Conservation (phyloP, 345 rosid genomes). For the Pugionium dolabratum region DNA sequence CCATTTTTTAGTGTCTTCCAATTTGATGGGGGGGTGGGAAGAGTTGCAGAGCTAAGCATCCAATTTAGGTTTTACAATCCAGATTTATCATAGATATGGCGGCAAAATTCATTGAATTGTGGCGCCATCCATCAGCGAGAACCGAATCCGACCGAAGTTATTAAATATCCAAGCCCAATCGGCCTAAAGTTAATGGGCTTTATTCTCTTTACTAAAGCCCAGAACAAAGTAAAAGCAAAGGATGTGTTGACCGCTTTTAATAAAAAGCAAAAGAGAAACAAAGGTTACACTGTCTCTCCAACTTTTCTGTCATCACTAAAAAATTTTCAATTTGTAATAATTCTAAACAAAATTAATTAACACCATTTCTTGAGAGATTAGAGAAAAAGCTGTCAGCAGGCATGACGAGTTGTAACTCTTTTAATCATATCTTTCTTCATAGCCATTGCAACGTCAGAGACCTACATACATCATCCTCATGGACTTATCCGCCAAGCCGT, state of each 20-base stretch:
- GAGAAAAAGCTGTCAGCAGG: constrained; percentile 9
- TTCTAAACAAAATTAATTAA: not conserved
- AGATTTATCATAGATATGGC: constrained; percentile 20
- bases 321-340: not conserved
- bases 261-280: constrained; percentile 18
- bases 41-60: constrained; percentile 1
- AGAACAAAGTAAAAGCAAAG: not conserved
- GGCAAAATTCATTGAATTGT: constrained; percentile 37
- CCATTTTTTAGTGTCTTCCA: constrained; percentile 18
- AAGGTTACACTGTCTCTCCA: constrained; percentile 28
- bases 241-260: no score
- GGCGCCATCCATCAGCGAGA: constrained; percentile 32
- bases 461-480: constrained; percentile 38
- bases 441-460: not conserved
- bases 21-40: not conserved
- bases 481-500: constrained; percentile 37
- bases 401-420: constrained; percentile 16
- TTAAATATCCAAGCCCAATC: not conserved
- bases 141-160: not conserved
- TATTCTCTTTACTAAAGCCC: not conserved
- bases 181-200: not conserved
- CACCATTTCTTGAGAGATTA: not conserved
- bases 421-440: not conserved
- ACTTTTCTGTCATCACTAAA: constrained; percentile 13
- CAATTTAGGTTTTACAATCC: not conserved